phyloP scores from a whole-genome alignment of 2,329 filamentous ascomycete species.

The Fusarium annulatum region DNA sequence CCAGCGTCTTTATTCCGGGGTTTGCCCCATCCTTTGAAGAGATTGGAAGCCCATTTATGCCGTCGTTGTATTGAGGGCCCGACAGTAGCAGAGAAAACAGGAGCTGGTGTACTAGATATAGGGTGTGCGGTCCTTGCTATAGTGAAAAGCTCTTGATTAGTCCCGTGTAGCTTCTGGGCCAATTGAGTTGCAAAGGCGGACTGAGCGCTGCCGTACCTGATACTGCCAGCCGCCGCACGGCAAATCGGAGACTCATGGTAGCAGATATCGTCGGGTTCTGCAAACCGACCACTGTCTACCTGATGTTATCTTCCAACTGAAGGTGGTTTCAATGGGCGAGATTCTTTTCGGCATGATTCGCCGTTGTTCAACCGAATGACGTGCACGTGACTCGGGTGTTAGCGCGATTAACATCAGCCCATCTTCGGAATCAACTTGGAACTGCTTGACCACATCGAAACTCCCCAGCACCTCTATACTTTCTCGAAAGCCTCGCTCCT shows the following conservation, averaged over 20 bases:
- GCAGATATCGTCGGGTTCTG: conserved; percentile 34
- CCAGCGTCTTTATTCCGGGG: conserved; percentile 48
- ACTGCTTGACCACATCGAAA: conserved; percentile 43
- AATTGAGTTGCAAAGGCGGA: conserved; percentile 27
- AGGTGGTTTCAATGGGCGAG: conserved; percentile 27
- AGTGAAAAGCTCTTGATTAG: conserved; percentile 25
- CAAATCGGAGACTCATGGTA: conserved; percentile 73
- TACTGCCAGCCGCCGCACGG: conserved; percentile 69
- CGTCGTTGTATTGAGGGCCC: conserved; percentile 50
- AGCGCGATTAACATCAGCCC: conserved; percentile 53
- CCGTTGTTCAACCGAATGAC: conserved; percentile 43
- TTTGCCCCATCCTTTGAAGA: conserved; percentile 53
- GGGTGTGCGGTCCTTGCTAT: conserved; percentile 40
- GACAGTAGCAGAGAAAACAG: conserved; percentile 28
- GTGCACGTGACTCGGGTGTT: conserved; percentile 40
- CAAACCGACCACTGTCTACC: conserved; percentile 38
- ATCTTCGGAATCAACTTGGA: conserved; percentile 46
- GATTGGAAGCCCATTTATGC: conserved; percentile 56
- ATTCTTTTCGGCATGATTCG: conserved; percentile 43
- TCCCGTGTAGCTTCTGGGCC: conserved; percentile 13
- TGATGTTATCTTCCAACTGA: conserved; percentile 23
- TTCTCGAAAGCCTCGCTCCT: conserved; percentile 37
- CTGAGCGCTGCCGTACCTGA: conserved; percentile 61
- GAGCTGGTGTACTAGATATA: conserved; percentile 28
- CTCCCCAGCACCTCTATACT: conserved; percentile 27